These are phyloP conservation scores for Arctium lappa DNA, from an alignment of 129 eudicot genomes.

Conservation along the genomic window DNA sequence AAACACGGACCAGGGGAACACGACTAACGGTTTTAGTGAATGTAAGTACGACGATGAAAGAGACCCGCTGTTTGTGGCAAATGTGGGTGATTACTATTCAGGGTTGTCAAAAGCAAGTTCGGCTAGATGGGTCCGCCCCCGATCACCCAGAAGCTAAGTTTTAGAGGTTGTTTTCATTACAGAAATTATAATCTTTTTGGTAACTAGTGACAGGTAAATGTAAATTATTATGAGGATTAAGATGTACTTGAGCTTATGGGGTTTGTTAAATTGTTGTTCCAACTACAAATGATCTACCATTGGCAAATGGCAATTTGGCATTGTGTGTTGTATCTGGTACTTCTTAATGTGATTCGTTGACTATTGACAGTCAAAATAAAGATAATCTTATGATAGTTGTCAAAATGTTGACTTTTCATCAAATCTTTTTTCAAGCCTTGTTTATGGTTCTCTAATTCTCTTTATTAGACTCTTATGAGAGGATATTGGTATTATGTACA, in stretches of 20 bases:
- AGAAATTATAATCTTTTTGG: not conserved
- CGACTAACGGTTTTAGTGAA: constrained; percentile 21
- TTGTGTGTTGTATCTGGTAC: not conserved
- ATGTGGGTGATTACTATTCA: constrained; percentile 75
- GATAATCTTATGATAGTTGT: not conserved
- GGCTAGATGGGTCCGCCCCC: constrained; percentile 63
- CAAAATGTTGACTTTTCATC: not conserved
- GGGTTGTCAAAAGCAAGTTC: constrained; percentile 52
- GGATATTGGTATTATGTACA: no score
- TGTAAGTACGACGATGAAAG: constrained; percentile 51
- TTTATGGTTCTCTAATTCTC: no score
- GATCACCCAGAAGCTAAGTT: constrained; percentile 35
- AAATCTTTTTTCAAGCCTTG: no score
- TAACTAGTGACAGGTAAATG: constrained; percentile 10
- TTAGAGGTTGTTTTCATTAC: not conserved
- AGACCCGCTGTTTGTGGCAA: constrained; percentile 94
- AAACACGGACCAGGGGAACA: constrained; percentile 41
- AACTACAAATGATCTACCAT: not conserved
- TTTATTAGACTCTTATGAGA: no score
- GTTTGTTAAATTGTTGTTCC: not conserved
- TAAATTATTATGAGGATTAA: constrained; percentile 12
- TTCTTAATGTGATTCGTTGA: constrained; percentile 2
- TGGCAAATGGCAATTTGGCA: not conserved
- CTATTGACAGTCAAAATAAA: constrained; percentile 1
- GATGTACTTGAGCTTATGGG: constrained; percentile 5